These are phyloP conservation scores for Scenedesmus sp. DNA, from an alignment of 163 green algal species.

Conservation along the genomic window DNA sequence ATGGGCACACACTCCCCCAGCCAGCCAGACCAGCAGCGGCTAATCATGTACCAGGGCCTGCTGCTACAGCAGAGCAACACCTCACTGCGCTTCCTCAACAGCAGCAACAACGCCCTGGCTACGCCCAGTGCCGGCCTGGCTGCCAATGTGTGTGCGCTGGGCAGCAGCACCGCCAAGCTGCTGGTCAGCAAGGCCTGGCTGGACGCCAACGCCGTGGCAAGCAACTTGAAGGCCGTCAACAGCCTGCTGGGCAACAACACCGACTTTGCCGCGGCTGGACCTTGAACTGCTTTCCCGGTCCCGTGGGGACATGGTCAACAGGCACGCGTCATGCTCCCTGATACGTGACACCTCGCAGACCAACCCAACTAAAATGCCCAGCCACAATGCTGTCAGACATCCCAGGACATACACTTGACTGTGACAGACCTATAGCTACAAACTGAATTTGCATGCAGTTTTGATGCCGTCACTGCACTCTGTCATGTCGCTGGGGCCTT, in stretches of 20 bases:
- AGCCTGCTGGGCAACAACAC: conserved; percentile 31
- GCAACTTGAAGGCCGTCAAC: conserved; percentile 12
- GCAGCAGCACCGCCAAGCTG: background rate
- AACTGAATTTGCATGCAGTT: too few species aligned
- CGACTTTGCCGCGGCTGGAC: background rate
- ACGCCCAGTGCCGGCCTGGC: background rate
- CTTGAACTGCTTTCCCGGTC: too few species aligned
- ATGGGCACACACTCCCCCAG: conserved; percentile 38
- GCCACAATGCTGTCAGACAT: too few species aligned
- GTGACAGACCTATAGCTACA: too few species aligned
- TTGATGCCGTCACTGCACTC: too few species aligned
- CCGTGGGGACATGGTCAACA: too few species aligned
- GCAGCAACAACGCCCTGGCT: conserved; percentile 13
- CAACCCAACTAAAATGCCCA: too few species aligned
- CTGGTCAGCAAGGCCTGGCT: conserved; percentile 11
- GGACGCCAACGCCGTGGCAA: background rate
- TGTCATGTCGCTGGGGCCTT: too few species aligned
- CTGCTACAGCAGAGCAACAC: conserved; percentile 16
- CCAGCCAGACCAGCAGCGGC: conserved; percentile 19
- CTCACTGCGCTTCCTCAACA: conserved; percentile 28
- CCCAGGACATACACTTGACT: too few species aligned
- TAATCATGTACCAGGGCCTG: background rate
- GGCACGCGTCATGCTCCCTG: too few species aligned
- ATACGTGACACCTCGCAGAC: too few species aligned
- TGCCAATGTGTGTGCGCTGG: background rate